Base-by-base conservation (phyloP, 345 rosid genomes). In the Eucalyptus tenuipes region DNA sequence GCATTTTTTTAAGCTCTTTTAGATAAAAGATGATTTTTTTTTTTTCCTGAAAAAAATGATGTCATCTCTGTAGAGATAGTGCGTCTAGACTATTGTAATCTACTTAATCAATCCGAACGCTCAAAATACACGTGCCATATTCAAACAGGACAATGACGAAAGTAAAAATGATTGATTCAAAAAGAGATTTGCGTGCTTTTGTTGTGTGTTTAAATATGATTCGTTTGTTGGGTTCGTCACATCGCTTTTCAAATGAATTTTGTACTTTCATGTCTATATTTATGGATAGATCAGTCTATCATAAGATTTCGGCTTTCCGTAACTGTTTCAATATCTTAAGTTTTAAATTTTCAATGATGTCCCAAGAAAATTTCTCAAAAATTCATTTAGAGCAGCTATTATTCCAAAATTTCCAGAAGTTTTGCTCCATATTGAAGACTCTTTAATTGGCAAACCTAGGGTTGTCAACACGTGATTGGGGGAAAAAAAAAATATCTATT, bases 171-270 rank as follows among this genome's bases (percentile, higher is more conserved):
- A 71, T 71, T 18, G 45, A 71, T 37, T 37, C 1, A 61, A 13
- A 29, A 29, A 29, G 33, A 61, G 8, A 61, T 29, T 71, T 5
- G 2, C 1, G 2, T 71, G 45, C 45, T 71, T 71, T 71, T 10
- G 20, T 71, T 37, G 53, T 50, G 9, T 17, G 80, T 68, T 68
- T 33, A n/a, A n/a, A 68, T 68, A 31, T 5, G 24, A 31, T 68
- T 31, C 3, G 1, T 33, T 0, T 2, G 42, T 33, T 16, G 80
- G 37, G 13, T 5, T 31, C 5, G 7, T 16, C 13, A 17, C 13
- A 3, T 68, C 2, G 12, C 44, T 68, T 68, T 17, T 68, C 44
- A 68, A 33, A 31, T 1, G 2, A 17, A 68, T 68, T 16, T 68
- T 0, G 80, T 68, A 31, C 10, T 4, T 68, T 31, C 5, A 68